Evolutionary conservation across 2,329 filamentous ascomycete species (phyloP), one percentile per base, ranked within the genome.

Genomic region (Periconia macrospinosa): DNA sequence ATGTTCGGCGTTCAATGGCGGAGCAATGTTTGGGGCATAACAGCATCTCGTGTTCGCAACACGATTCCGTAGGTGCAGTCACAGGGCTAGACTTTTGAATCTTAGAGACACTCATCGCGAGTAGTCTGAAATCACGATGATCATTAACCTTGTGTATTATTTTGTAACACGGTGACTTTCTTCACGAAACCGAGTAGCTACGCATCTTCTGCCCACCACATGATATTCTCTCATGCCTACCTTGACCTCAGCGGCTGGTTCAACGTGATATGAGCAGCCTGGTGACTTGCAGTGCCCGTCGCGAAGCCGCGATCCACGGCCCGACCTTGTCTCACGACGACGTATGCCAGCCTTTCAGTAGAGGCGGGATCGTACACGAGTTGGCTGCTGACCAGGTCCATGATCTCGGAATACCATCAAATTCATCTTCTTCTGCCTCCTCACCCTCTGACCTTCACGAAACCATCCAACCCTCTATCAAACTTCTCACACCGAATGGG

Each of bases 401-500:
- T 13, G 15, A n/a, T 10, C 15, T 37, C 33, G 5, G 11, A 13
- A 23, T 3, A 44, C 27, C 41, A 3, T 15, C 20, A 17, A 42
- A 6, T 6, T 6, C 33, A 23, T 14, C 20, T 13, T 33, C 2
- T n/a, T n/a, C n/a, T n/a, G n/a, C n/a, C 40, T 41, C 37, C 40
- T 70, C 66, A 72, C 37, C 67, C 67, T 47, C 69, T 66, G 20
- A 73, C 68, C 70, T 91, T 86, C 66, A 96, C 85, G 76, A 92
- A 96, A 37, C 87, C 90, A 61, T 84, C 83, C 60, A 97, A 74
- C 74, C 91, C 91, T 65, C 92, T 83, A 74, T 99, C 94, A 78
- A 97, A 99, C 65, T 91, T 89, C 70, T 97, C 94, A 76, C 94
- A 96, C 57, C 94, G 83, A 50, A 99, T 86, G 7, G 94, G 94